Evolutionary conservation across 805 yeast genomes (phyloP).

Genomic region (Metschnikowia shivogae): DNA sequence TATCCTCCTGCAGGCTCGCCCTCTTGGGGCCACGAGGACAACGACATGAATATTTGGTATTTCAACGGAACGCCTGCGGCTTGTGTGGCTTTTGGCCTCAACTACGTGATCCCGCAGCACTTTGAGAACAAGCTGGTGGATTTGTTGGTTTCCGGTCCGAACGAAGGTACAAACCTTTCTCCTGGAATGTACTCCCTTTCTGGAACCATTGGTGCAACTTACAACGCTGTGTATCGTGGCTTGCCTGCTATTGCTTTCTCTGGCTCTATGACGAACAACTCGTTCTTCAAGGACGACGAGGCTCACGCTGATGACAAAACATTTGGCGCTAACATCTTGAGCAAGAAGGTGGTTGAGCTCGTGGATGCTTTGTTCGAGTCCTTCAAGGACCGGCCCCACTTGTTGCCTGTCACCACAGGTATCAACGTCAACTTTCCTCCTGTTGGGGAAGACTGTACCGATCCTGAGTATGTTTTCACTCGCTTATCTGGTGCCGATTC

Average conservation of each 20-base stretch:
- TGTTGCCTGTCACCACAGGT: constrained; percentile 22
- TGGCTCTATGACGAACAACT: constrained; percentile 24
- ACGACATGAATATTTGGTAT: constrained; percentile 31
- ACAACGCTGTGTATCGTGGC: constrained; percentile 25
- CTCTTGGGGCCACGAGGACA: constrained; percentile 51
- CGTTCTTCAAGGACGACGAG: constrained; percentile 24
- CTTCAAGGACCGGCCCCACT: constrained; percentile 12
- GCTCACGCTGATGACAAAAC: constrained; percentile 16
- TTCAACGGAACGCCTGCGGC: constrained; percentile 28
- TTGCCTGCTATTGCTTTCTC: constrained; percentile 26
- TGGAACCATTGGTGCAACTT: constrained; percentile 26
- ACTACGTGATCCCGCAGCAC: constrained; percentile 21
- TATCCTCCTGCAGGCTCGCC: constrained; percentile 48
- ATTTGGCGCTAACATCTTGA: constrained; percentile 25
- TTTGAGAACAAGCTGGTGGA: constrained; percentile 21
- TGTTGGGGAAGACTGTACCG: constrained; percentile 29
- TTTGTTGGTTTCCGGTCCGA: constrained; percentile 27
- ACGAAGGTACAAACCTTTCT: constrained; percentile 27
- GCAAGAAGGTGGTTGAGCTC: constrained; percentile 24
- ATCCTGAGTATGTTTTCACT: constrained; percentile 41
- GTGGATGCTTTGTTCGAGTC: constrained; percentile 18
- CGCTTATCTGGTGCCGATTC: constrained; percentile 44
- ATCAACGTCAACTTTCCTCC: constrained; percentile 26
- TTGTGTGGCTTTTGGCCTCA: constrained; percentile 25
- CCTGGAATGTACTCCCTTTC: constrained; percentile 26